These are phyloP conservation scores for Solanum dulcamara DNA, from an alignment of 257 asterid genomes.

Conservation along the genomic window DNA sequence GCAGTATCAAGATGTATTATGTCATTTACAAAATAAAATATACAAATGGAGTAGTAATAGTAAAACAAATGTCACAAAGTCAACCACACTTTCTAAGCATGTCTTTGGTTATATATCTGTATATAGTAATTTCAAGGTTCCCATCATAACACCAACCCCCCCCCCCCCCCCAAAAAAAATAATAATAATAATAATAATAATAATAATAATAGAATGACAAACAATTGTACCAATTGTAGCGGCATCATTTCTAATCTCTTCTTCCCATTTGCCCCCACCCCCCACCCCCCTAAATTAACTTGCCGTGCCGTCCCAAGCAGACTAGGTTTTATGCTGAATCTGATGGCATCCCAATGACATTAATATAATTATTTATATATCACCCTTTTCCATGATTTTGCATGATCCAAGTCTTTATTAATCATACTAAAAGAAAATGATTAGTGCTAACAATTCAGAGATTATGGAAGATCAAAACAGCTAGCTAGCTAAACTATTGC, in stretches of 20 bases:
- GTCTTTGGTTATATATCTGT: not conserved
- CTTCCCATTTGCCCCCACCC: not conserved
- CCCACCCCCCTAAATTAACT: not conserved
- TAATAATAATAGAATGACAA: not conserved
- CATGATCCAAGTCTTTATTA: not conserved
- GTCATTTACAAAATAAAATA: not conserved
- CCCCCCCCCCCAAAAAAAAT: not conserved
- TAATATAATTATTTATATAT: not conserved
- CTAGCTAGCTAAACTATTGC: not conserved
- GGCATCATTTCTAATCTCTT: not conserved
- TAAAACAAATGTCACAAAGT: not conserved
- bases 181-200: no score
- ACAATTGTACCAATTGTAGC: not conserved
- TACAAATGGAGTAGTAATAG: not conserved
- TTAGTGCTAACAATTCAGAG: not conserved
- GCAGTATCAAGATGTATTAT: no score
- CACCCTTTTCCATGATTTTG: not conserved
- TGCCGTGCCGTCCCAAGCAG: constrained; percentile 1
- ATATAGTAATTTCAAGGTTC: not conserved
- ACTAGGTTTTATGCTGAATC: not conserved
- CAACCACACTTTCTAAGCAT: not conserved
- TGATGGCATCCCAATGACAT: not conserved
- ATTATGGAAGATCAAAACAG: not conserved
- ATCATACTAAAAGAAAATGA: not conserved
- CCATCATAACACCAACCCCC: not conserved